These are phyloP conservation scores for Sclerotinia nivalis DNA, from an alignment of 2,329 filamentous ascomycete genomes.

Conservation along the genomic window DNA sequence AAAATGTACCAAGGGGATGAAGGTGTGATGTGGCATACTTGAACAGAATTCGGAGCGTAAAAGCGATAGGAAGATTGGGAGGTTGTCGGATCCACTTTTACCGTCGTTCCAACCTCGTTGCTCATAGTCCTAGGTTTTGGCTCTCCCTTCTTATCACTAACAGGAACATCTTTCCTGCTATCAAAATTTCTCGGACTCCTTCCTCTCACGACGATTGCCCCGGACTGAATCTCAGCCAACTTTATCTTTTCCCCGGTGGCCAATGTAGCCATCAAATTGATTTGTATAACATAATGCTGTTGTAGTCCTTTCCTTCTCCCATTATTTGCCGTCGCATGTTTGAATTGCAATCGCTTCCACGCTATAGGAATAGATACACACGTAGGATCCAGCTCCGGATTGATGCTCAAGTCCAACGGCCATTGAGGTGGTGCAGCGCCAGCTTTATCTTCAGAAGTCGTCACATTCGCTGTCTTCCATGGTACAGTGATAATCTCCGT, in stretches of 20 bases:
- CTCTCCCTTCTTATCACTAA: constrained; percentile 46
- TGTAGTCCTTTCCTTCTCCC: constrained; percentile 90
- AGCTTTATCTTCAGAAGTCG: constrained; percentile 42
- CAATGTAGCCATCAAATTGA: constrained; percentile 80
- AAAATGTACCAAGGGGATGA: background rate
- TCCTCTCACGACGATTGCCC: constrained; percentile 92
- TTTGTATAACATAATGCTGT: constrained; percentile 88
- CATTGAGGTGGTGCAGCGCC: constrained; percentile 56
- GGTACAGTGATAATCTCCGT: constrained; percentile 97
- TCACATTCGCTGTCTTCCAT: constrained; percentile 67
- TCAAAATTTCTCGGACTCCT: constrained; percentile 94
- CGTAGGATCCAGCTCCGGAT: constrained; percentile 73
- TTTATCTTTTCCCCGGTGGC: constrained; percentile 62
- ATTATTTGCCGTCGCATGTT: constrained; percentile 95
- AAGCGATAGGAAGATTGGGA: constrained; percentile 34
- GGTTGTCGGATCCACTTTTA: constrained; percentile 37
- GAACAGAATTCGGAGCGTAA: constrained; percentile 37
- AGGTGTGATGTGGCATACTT: constrained; percentile 28
- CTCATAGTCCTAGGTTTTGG: constrained; percentile 36
- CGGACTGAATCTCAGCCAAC: constrained; percentile 84
- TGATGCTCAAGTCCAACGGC: constrained; percentile 55
- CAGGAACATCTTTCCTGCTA: constrained; percentile 79
- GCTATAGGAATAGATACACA: constrained; percentile 80
- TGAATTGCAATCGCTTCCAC: constrained; percentile 94
- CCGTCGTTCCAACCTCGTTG: constrained; percentile 28